Base-by-base conservation (phyloP, 2,329 filamentous ascomycete genomes). In the Acrocalymma vagum region DNA sequence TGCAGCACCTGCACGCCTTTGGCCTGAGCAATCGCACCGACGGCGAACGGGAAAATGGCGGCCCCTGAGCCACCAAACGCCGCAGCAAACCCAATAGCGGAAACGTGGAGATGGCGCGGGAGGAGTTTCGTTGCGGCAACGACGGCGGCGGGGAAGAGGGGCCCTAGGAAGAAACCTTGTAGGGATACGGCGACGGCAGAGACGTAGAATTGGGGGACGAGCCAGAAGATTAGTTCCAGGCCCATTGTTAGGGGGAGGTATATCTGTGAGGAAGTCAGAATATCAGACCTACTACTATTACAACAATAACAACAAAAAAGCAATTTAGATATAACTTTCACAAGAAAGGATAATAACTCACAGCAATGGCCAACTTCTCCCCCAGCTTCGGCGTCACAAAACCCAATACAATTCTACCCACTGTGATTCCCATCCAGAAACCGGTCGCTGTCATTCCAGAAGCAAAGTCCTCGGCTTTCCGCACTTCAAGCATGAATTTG, bases 361-460 rank as follows among this genome's bases (percentile, higher is more conserved):
- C 72, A 29, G 70, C 59, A 38, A 79, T 76, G 22, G 75, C 71
- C 24, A 76, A 62, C 63, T 86, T 89, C 71, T 93, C 90, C 0
- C 89, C 89, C 13, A 90, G 73, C 3, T 78, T 74, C 2, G 85
- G 84, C 1, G 90, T 95, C 3, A 92, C 74, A 54, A 95, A 94
- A 0, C 88, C 88, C 11, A 95, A 70, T 0, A 85, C 65, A 3
- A 94, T 73, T 2, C 90, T 77, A 0, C 90, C 90, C 0, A 90
- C 67, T 0, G 89, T 92, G 49, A 95, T 78, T 0, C 90, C 90
- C 28, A 90, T 79, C 90, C 90, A 95, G 71, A 93, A 95, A 0
- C 88, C 85, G 0, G 88, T 93, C 0, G 84, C 85, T 0, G 83
- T 84, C 72, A 94, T 82, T 3, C 90, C 90, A 22, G 86, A 85